Conservation (phyloP, 768 basidiomycete species). For the Kwoniella newhampshirensis region DNA sequence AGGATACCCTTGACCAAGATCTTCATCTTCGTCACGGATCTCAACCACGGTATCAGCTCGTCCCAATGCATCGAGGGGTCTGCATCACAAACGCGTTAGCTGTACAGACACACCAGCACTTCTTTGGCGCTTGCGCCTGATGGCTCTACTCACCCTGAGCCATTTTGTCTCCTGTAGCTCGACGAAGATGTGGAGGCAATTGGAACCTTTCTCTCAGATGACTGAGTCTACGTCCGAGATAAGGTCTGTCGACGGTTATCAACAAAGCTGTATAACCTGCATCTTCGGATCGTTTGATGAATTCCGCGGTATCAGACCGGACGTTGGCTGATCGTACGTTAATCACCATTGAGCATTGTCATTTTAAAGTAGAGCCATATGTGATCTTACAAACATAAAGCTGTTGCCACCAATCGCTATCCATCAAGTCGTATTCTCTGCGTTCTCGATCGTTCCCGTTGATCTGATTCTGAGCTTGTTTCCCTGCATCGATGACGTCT, state of each 20-base stretch:
- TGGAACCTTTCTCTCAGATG: constrained; percentile 9
- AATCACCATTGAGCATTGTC: not conserved
- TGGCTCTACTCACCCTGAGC: constrained; percentile 4
- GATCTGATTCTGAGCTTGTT: not conserved
- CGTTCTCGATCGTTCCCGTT: not conserved
- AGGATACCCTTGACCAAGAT: constrained; percentile 6
- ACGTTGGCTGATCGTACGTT: constrained; percentile 2
- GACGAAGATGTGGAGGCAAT: constrained; percentile 5
- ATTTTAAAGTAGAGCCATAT: not conserved
- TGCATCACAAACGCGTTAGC: not conserved
- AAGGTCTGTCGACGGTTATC: constrained; percentile 12
- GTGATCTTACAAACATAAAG: constrained; percentile 6
- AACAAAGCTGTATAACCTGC: constrained; percentile 9
- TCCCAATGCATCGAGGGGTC: constrained; percentile 15
- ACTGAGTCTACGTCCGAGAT: constrained; percentile 2
- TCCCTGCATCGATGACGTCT: constrained; percentile 5
- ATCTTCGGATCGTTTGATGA: constrained; percentile 7
- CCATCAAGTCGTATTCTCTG: not conserved
- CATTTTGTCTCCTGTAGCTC: constrained; percentile 6
- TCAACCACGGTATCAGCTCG: constrained; percentile 9
- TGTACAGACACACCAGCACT: too few relatives aligned
- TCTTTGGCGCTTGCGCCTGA: too few relatives aligned
- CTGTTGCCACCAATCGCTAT: constrained; percentile 16
- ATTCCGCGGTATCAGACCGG: constrained; percentile 2
- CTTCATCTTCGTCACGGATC: constrained; percentile 9